Evolutionary conservation across 2,329 filamentous ascomycete genomes (phyloP).

Genomic region (Diatrype stigma): DNA sequence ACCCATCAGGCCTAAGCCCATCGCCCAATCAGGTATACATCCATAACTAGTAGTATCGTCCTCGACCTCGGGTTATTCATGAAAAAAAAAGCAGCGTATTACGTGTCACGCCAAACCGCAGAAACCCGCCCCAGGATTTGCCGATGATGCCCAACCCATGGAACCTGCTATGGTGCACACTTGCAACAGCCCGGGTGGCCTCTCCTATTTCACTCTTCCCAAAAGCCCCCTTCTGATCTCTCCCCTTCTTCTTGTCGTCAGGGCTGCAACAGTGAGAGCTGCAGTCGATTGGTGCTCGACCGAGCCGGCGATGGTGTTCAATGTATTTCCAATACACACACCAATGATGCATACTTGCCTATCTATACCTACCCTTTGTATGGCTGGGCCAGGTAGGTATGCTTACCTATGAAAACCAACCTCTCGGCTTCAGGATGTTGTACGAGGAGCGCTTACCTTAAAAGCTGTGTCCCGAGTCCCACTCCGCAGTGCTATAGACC

Average conservation of each 20-base stretch:
- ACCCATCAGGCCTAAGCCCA: not conserved
- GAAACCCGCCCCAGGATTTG: not conserved
- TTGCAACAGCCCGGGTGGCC: not conserved
- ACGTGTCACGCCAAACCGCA: not conserved
- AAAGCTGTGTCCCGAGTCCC: not conserved
- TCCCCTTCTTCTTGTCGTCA: not conserved
- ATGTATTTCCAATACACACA: not conserved
- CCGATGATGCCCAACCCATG: not conserved
- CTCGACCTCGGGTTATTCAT: not conserved
- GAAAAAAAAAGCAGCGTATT: not conserved
- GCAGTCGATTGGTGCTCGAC: not conserved
- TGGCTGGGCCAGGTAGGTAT: too few relatives aligned
- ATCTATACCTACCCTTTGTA: not conserved
- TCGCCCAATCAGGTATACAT: not conserved
- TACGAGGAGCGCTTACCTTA: not conserved
- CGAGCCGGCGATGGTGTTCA: not conserved
- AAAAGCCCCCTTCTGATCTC: not conserved
- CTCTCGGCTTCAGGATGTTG: not conserved
- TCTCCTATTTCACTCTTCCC: not conserved
- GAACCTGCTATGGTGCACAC: too few relatives aligned
- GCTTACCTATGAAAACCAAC: too few relatives aligned
- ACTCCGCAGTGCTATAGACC: not conserved
- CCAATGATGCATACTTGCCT: not conserved
- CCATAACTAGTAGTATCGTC: too few relatives aligned
- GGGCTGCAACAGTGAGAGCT: not conserved